Conservation (phyloP, 129 eudicot species). For the Flaveria ramosissima region DNA sequence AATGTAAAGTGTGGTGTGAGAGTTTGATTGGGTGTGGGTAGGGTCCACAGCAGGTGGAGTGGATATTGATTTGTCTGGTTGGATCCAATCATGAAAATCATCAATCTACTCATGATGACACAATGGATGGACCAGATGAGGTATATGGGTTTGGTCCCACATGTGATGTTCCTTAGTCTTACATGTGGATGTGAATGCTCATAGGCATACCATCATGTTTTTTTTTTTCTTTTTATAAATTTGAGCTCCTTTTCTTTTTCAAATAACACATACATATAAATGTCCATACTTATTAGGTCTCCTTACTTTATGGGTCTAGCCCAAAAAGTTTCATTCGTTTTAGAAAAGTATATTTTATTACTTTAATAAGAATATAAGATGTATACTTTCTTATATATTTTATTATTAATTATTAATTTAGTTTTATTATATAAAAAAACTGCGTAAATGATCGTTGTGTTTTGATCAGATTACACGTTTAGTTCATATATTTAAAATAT, state of each 20-base stretch:
- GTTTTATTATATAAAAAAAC: too few relatives aligned
- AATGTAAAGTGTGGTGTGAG: slow-evolving; percentile 17
- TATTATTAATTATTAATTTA: too few relatives aligned
- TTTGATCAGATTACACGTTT: too few relatives aligned
- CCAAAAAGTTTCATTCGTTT: not conserved
- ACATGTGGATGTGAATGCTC: slow-evolving; percentile 32
- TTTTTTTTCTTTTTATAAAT: not conserved
- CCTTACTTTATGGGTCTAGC: not conserved
- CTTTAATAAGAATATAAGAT: too few relatives aligned
- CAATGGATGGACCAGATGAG: slow-evolving; percentile 48
- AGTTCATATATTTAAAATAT: too few relatives aligned
- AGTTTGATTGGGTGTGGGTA: slow-evolving; percentile 33
- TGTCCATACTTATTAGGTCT: not conserved
- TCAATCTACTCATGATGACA: slow-evolving; percentile 45
- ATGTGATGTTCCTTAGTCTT: not conserved
- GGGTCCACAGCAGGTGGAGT: slow-evolving; percentile 50
- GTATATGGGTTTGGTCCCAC: slow-evolving; percentile 33
- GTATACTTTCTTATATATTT: too few relatives aligned
- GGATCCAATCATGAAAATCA: slow-evolving; percentile 55
- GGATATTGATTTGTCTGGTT: slow-evolving; percentile 43
- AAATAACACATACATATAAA: not conserved
- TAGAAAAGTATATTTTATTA: not conserved
- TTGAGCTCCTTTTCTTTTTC: not conserved
- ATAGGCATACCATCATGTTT: slow-evolving; percentile 21
- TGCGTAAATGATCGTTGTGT: too few relatives aligned